Evolutionary conservation across 2,329 filamentous ascomycete genomes (phyloP).

Genomic region (Stachybotrys elegans): DNA sequence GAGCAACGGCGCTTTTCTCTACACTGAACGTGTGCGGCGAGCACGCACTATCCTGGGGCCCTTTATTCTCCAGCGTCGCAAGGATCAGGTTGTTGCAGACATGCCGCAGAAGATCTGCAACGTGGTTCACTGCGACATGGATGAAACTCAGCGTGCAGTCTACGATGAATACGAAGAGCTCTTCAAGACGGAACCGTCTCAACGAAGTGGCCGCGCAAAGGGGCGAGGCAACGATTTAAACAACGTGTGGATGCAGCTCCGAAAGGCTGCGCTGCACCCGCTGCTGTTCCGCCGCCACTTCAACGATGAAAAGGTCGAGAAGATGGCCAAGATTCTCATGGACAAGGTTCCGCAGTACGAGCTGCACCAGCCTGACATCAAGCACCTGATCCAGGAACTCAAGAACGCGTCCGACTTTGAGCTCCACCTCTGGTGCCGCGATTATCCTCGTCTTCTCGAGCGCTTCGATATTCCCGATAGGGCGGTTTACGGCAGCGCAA

Average conservation of each 20-base stretch:
- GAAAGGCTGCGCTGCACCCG: conserved; percentile 88
- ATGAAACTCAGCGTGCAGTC: conserved; percentile 62
- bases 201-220: conserved; percentile 43
- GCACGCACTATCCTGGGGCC: conserved; percentile 91
- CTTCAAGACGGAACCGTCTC: conserved; percentile 57
- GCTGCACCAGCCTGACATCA: conserved; percentile 45
- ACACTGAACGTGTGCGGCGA: conserved; percentile 77
- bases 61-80: conserved; percentile 90
- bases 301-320: conserved; percentile 64
- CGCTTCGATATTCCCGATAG: conserved; percentile 48
- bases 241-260: conserved; percentile 82
- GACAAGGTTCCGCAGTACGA: conserved; percentile 57
- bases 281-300: conserved; percentile 82
- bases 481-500: conserved; percentile 64
- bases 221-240: conserved; percentile 50
- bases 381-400: conserved; percentile 51
- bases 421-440: conserved; percentile 60
- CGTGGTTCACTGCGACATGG: conserved; percentile 78
- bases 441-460: conserved; percentile 47
- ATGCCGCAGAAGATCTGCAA: conserved; percentile 74
- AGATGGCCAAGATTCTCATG: conserved; percentile 74
- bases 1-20: conserved; percentile 76
- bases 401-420: conserved; percentile 58
- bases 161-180: conserved; percentile 64
- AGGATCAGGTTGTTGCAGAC: conserved; percentile 82